Conservation (phyloP, 2,329 filamentous ascomycete species). For the Ascochyta koolunga region DNA sequence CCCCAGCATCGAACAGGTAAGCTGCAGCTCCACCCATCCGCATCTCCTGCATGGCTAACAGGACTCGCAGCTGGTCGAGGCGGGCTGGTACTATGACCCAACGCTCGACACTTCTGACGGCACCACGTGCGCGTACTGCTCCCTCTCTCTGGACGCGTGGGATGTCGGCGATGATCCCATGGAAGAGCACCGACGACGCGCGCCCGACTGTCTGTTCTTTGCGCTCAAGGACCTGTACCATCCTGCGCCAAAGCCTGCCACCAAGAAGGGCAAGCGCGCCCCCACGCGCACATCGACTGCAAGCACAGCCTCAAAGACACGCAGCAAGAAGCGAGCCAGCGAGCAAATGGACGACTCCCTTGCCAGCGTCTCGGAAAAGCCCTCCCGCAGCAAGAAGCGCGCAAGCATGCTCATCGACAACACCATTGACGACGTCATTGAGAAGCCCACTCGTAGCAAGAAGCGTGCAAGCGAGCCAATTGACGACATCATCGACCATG, state of each 20-base stretch:
- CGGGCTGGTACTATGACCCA: constrained; percentile 93
- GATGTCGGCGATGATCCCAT: constrained; percentile 89
- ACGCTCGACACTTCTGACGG: constrained; percentile 83
- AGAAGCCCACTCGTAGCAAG: constrained; percentile 23
- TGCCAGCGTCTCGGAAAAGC: constrained; percentile 5
- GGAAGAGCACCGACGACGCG: constrained; percentile 85
- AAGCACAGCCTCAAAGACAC: constrained; percentile 22
- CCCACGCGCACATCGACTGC: constrained; percentile 34
- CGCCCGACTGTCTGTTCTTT: constrained; percentile 84
- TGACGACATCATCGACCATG: constrained; percentile 5
- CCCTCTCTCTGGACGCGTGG: constrained; percentile 90
- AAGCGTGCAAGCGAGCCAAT: constrained; percentile 26
- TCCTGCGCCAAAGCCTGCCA: constrained; percentile 25
- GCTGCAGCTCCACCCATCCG: background rate
- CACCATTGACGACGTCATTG: background rate
- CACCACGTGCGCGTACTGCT: constrained; percentile 89
- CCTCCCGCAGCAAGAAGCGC: constrained; percentile 18
- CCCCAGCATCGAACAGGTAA: constrained; percentile 69
- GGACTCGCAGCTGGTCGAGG: constrained; percentile 89
- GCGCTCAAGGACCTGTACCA: constrained; percentile 65
- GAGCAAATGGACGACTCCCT: constrained; percentile 21
- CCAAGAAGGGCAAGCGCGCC: constrained; percentile 37
- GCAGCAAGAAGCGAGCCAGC: constrained; percentile 29
- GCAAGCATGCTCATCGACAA: constrained; percentile 25
- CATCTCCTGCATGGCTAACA: constrained; percentile 75